These are phyloP conservation scores for Chloris gayana DNA, from an alignment of 176 grass and related monocot species.

Conservation along the genomic window DNA sequence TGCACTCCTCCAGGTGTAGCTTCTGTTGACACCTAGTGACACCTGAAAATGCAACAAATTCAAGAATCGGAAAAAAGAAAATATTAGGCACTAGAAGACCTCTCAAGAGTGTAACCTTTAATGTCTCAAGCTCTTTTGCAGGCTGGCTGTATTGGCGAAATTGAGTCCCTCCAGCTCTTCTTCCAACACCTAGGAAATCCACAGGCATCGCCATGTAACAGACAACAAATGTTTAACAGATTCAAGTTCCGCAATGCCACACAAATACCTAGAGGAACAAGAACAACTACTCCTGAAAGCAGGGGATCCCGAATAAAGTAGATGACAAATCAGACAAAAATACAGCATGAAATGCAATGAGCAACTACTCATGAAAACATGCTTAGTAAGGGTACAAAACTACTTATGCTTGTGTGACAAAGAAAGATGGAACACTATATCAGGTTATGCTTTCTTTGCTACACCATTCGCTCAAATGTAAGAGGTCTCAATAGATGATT, in stretches of 20 bases:
- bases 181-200: conserved; percentile 56
- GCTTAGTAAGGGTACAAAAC: background rate
- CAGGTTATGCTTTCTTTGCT: background rate
- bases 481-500: background rate
- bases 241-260: background rate
- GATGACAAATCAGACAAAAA: background rate
- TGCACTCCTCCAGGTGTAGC: conserved; percentile 36
- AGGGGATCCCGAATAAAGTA: background rate
- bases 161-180: conserved; percentile 49
- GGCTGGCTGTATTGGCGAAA: conserved; percentile 36
- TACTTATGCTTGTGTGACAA: background rate
- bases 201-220: conserved; percentile 19
- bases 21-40: conserved; percentile 38
- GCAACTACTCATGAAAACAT: conserved; percentile 2
- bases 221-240: background rate
- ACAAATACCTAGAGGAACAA: background rate
- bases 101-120: conserved; percentile 53
- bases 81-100: background rate
- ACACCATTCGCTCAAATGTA: background rate
- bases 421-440: background rate
- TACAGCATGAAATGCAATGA: background rate
- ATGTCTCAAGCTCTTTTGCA: conserved; percentile 38
- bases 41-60: conserved; percentile 43
- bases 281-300: background rate
- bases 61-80: conserved; percentile 34